Evolutionary conservation across 495 filamentous ascomycete genomes (phyloP), one percentile per base, ranked within the genome.

Genomic region (Penicillium samsonianum): DNA sequence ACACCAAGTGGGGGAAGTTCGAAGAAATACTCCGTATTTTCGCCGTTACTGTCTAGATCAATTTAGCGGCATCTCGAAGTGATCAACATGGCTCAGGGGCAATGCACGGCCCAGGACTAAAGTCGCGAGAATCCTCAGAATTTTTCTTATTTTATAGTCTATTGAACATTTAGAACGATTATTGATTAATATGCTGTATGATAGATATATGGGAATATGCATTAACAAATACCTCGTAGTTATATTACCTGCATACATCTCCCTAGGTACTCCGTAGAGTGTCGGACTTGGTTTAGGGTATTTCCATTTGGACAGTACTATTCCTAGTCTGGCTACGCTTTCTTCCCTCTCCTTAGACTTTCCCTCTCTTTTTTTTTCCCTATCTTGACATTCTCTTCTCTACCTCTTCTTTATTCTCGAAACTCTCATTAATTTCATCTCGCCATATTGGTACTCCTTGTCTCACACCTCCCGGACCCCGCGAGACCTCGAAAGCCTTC

Each of bases 71-170:
- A 56, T 56, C 35, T 48, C 28, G 33, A 19, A 31, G 19, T 31
- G 45, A 51, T 57, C 54, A 50, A 44, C 54, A 50, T 56, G 11
- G 53, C 11, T 57, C 54, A 57, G 54, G 54, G 54, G 45, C 31
- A 41, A 49, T 19, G 54, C 54, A 48, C 54, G 44, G 46, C 44
- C 53, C 44, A 45, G 25, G 22, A 22, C 5, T 46, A 22, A 11
- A 42, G 33, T 35, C 12, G 20, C 22, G 22, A 51, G 33, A 35
- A 35, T 37, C n/a, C 46, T 49, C 20, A 4, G 10, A 26, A 30
- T 42, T 42, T 53, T 53, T 26, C 19, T 30, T 30, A 4, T 7
- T 5, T 42, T 22, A 20, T 50, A 50, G 47, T 7, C 20, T 49
- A 49, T 49, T 26, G 48, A 25, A 22, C 20, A 22, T 38, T 37